These are phyloP conservation scores for Kuraishia hungarica DNA, from an alignment of 805 yeast species.

Conservation along the genomic window DNA sequence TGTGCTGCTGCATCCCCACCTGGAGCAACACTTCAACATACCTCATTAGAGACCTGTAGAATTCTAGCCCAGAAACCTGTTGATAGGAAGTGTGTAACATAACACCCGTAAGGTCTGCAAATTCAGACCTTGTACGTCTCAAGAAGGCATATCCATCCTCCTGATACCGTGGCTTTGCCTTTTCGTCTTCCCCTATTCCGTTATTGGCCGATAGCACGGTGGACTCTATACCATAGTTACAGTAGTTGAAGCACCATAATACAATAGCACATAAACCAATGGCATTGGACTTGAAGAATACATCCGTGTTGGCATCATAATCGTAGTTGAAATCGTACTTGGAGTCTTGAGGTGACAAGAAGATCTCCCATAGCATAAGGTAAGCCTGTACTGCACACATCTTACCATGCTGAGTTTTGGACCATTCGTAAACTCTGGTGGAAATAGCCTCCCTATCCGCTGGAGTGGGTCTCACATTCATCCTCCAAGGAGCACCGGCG, in stretches of 20 bases:
- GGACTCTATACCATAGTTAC: constrained; percentile 38
- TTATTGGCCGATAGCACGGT: constrained; percentile 14
- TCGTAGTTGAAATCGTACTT: constrained; percentile 30
- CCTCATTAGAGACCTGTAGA: constrained; percentile 31
- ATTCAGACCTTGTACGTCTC: constrained; percentile 35
- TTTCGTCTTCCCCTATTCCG: background rate
- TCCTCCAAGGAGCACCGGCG: constrained; percentile 78
- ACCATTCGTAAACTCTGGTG: constrained; percentile 44
- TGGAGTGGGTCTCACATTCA: constrained; percentile 55
- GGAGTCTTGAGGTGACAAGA: constrained; percentile 43
- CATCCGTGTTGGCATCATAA: constrained; percentile 45
- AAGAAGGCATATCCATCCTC: constrained; percentile 46
- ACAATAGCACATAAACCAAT: constrained; percentile 32
- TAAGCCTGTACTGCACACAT: constrained; percentile 54
- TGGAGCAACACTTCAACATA: constrained; percentile 31
- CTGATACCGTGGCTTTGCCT: constrained; percentile 17
- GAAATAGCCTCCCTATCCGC: constrained; percentile 40
- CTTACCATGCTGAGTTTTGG: constrained; percentile 36
- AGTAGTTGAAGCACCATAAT: constrained; percentile 45
- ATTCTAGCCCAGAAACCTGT: constrained; percentile 22
- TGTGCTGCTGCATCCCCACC: constrained; percentile 34
- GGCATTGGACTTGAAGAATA: constrained; percentile 34
- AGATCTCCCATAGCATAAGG: constrained; percentile 52
- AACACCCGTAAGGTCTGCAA: constrained; percentile 23
- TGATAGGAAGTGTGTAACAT: constrained; percentile 24